phyloP scores from a whole-genome alignment of 2,329 filamentous ascomycete species.

The Monilinia aucupariae region DNA sequence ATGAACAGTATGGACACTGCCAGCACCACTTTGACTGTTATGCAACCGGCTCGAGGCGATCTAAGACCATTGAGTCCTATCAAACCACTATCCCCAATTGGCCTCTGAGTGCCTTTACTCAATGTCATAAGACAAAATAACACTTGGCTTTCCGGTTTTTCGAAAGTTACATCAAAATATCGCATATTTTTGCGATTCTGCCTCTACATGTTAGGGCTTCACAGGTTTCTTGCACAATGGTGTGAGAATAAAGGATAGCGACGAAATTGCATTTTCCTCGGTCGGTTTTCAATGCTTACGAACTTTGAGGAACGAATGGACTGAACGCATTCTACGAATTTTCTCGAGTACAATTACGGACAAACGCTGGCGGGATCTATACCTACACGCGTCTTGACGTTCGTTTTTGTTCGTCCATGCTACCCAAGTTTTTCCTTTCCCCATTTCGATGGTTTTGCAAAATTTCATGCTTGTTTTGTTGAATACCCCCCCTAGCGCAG shows the following conservation, averaged over 20 bases:
- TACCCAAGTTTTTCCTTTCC: conserved; percentile 15
- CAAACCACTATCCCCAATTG: conserved; percentile 58
- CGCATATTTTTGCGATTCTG: conserved; percentile 4
- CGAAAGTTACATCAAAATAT: not conserved
- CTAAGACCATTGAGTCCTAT: conserved; percentile 55
- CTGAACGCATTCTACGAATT: conserved; percentile 17
- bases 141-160: not conserved
- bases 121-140: not conserved
- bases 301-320: conserved; percentile 6
- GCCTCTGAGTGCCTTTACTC: conserved; percentile 38
- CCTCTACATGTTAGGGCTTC: conserved; percentile 2
- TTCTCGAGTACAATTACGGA: conserved; percentile 4
- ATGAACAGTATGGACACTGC: conserved; percentile 40
- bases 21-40: conserved; percentile 28
- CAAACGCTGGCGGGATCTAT: conserved; percentile 8
- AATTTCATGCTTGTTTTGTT: conserved; percentile 18
- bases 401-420: conserved; percentile 2
- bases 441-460: conserved; percentile 5
- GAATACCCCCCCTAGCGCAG: conserved; percentile 18
- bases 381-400: conserved; percentile 8
- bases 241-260: conserved; percentile 4
- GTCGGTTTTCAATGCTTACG: conserved; percentile 12
- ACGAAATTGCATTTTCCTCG: conserved; percentile 9
- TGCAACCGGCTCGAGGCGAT: conserved; percentile 27
- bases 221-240: not conserved